A percentile compares a stretch with the other conserved stretches of the same genome.
phyloP scores from a whole-genome alignment of 306 rosid genomes.

The Prunus salicina region DNA sequence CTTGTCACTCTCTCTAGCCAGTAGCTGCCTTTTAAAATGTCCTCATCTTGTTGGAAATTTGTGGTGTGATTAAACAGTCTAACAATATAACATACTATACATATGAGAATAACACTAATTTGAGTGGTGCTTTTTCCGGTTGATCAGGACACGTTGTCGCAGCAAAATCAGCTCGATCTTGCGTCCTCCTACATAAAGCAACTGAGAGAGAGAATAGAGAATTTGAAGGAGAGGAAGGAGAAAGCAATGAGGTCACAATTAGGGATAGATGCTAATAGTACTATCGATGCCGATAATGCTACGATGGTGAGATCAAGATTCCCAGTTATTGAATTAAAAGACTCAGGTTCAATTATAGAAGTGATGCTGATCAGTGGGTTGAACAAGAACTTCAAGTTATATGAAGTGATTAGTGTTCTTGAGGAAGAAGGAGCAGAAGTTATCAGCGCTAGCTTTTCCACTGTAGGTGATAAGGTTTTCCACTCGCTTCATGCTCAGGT shows the following conservation, averaged over 20 bases:
- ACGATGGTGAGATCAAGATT: neutral
- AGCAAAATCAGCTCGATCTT: slow-evolving; percentile 51
- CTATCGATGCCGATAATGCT: neutral
- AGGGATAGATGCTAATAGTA: neutral
- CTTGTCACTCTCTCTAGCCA: neutral
- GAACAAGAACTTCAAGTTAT: slow-evolving; percentile 48
- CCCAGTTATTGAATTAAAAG: slow-evolving; percentile 50
- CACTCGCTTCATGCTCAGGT: slow-evolving; percentile 68
- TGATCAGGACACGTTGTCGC: slow-evolving; percentile 38
- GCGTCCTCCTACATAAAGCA: slow-evolving; percentile 49
- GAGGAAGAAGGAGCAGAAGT: slow-evolving; percentile 80
- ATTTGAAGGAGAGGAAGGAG: slow-evolving; percentile 44
- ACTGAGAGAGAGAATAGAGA: slow-evolving; percentile 48
- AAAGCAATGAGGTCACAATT: slow-evolving; percentile 13
- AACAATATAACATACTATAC: too few species aligned
- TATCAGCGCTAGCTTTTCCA: slow-evolving; percentile 44
- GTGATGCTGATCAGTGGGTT: slow-evolving; percentile 51
- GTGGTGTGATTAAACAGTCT: neutral
- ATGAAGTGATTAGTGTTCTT: slow-evolving; percentile 47
- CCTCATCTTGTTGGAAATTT: too few species aligned
- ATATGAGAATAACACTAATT: neutral
- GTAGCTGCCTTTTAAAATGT: neutral
- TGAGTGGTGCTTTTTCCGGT: neutral
- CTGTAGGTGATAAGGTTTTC: slow-evolving; percentile 42
- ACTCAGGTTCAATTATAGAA: slow-evolving; percentile 47